Evolutionary conservation across 1,284 basidiomycete species (phyloP).

Genomic region (Ganoderma resinaceum): DNA sequence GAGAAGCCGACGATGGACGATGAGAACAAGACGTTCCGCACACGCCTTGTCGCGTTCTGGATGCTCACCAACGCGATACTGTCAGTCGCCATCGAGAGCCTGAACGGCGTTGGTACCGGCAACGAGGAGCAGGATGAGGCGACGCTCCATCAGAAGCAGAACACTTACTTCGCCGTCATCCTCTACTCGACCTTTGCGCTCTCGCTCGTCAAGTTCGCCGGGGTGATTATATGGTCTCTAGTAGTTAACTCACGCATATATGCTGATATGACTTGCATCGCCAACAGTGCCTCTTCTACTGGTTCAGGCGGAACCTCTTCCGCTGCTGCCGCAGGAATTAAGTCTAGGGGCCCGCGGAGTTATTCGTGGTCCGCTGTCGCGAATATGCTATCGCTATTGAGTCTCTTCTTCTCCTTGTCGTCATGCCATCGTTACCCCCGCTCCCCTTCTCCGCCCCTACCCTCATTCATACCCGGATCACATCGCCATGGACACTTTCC

Average conservation of each 20-base stretch:
- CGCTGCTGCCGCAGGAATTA: slow-evolving; percentile 80
- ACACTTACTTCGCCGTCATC: slow-evolving; percentile 83
- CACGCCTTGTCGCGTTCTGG: slow-evolving; percentile 87
- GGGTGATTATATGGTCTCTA: slow-evolving; percentile 60
- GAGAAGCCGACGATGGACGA: slow-evolving; percentile 93
- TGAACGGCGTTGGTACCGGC: slow-evolving; percentile 74
- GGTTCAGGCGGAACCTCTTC: slow-evolving; percentile 85
- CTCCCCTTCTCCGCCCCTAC: background rate
- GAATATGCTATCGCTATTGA: slow-evolving; percentile 6
- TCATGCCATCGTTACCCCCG: slow-evolving; percentile 12
- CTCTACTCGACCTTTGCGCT: slow-evolving; percentile 91
- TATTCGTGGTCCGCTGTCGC: slow-evolving; percentile 7
- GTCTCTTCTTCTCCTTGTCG: slow-evolving; percentile 14
- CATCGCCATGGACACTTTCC: slow-evolving; percentile 30
- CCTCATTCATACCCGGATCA: slow-evolving; percentile 17
- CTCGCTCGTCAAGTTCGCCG: slow-evolving; percentile 80
- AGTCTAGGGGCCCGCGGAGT: slow-evolving; percentile 17
- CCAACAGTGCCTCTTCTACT: slow-evolving; percentile 79
- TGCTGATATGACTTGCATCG: background rate
- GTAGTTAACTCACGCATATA: background rate
- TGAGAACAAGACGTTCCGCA: slow-evolving; percentile 94
- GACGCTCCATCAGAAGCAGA: slow-evolving; percentile 66
- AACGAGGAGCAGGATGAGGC: slow-evolving; percentile 51
- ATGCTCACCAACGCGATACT: slow-evolving; percentile 85
- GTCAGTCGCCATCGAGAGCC: slow-evolving; percentile 84